Conservation (phyloP, 345 rosid species). For the Firmiana major region DNA sequence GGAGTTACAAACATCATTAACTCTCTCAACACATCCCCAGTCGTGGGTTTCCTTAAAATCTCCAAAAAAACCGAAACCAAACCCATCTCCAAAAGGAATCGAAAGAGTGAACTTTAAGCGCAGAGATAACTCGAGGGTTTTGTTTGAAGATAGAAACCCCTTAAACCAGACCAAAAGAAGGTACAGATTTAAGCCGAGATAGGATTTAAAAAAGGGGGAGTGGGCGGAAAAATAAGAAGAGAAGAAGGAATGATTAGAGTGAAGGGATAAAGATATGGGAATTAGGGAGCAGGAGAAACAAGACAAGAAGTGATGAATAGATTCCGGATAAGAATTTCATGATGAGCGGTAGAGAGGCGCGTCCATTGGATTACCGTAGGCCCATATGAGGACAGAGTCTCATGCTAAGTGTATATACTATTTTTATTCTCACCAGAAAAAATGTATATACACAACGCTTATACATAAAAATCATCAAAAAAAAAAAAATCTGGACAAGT, state of each 20-base stretch:
- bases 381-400: not conserved
- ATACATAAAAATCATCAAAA: too few relatives aligned
- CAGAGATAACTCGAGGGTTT: constrained; percentile 48
- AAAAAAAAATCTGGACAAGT: too few relatives aligned
- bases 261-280: constrained; percentile 12
- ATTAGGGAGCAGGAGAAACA: not conserved
- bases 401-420: too few relatives aligned
- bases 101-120: constrained; percentile 26
- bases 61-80: constrained; percentile 45
- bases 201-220: not conserved
- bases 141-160: constrained; percentile 1
- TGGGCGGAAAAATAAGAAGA: not conserved
- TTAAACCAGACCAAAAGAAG: not conserved
- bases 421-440: too few relatives aligned
- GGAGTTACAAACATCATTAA: constrained; percentile 53
- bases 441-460: too few relatives aligned
- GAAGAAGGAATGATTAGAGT: not conserved
- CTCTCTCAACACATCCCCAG: constrained; percentile 45
- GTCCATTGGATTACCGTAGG: constrained; percentile 4
- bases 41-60: constrained; percentile 42
- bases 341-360: constrained; percentile 49
- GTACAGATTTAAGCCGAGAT: not conserved
- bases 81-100: constrained; percentile 47
- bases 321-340: constrained; percentile 52
- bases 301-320: constrained; percentile 3